phyloP scores from a whole-genome alignment of 2,329 filamentous ascomycete genomes.

The Xylariaceae sp. region DNA sequence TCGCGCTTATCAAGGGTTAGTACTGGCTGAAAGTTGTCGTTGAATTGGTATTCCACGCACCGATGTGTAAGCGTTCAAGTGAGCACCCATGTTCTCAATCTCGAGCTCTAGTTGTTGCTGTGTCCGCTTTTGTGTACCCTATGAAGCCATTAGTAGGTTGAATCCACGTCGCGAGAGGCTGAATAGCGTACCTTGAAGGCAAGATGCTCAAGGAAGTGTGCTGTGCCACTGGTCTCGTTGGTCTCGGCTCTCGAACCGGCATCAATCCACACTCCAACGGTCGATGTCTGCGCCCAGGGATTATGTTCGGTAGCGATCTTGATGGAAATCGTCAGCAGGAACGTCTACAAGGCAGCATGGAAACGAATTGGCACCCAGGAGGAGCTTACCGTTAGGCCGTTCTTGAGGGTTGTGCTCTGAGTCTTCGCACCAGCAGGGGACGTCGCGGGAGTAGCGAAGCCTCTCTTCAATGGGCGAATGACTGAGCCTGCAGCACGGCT shows the following conservation, averaged over 20 bases:
- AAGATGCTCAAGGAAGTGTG: constrained; percentile 99
- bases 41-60: constrained; percentile 61
- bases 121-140: constrained; percentile 92
- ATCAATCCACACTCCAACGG: constrained; percentile 99
- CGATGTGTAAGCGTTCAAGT: constrained; percentile 99
- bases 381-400: constrained; percentile 86
- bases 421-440: constrained; percentile 74
- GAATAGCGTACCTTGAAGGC: constrained; percentile 86
- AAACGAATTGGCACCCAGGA: constrained; percentile 38
- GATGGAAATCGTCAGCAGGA: constrained; percentile 30
- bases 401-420: constrained; percentile 94
- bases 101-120: constrained; percentile 98
- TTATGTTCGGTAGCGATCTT: constrained; percentile 98
- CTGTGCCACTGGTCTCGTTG: constrained; percentile 97
- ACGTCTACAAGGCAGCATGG: not conserved
- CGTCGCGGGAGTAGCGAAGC: constrained; percentile 85
- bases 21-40: not conserved
- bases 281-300: constrained; percentile 97
- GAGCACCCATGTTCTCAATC: constrained; percentile 99
- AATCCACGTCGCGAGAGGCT: constrained; percentile 2
- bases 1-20: constrained; percentile 71
- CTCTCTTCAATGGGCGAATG: constrained; percentile 78
- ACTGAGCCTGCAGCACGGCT: constrained; percentile 83
- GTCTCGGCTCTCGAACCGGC: constrained; percentile 98
- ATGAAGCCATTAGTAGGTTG: constrained; percentile 29